These are phyloP conservation scores for Kitagawia praeruptora DNA, from an alignment of 129 eudicot species.

Conservation along the genomic window DNA sequence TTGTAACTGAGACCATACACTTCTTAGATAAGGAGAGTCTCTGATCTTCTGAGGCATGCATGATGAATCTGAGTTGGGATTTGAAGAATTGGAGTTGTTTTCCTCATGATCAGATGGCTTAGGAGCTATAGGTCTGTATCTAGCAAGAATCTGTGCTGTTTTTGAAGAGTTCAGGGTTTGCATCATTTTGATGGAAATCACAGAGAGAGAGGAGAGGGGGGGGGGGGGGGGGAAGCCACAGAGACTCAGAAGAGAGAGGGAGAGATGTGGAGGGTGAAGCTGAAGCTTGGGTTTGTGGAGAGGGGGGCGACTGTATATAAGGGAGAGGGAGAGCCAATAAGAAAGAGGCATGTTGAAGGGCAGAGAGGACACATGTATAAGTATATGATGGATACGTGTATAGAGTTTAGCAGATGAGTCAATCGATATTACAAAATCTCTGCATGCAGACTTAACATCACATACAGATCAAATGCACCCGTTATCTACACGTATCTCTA, in stretches of 20 bases:
- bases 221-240: background rate
- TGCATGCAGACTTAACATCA: background rate
- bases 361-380: conserved; percentile 55
- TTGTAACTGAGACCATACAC: conserved; percentile 74
- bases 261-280: background rate
- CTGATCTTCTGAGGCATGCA: conserved; percentile 35
- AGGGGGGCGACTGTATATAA: conserved; percentile 17
- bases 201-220: too few relatives aligned
- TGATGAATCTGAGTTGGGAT: conserved; percentile 10
- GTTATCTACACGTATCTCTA: background rate
- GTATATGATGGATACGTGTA: conserved; percentile 65
- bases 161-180: conserved; percentile 53
- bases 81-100: conserved; percentile 3
- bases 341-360: conserved; percentile 53
- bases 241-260: too few relatives aligned
- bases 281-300: background rate
- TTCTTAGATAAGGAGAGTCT: conserved; percentile 56
- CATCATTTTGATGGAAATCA: conserved; percentile 28
- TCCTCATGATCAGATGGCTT: conserved; percentile 22
- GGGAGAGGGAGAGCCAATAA: conserved; percentile 35
- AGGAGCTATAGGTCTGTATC: conserved; percentile 83
- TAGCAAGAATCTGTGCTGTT: conserved; percentile 78
- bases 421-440: background rate
- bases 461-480: background rate
- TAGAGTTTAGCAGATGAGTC: conserved; percentile 30